Evolutionary conservation across 768 basidiomycete genomes (phyloP), one percentile per base, ranked within the genome.

Genomic region (Tricholoma furcatifolium): DNA sequence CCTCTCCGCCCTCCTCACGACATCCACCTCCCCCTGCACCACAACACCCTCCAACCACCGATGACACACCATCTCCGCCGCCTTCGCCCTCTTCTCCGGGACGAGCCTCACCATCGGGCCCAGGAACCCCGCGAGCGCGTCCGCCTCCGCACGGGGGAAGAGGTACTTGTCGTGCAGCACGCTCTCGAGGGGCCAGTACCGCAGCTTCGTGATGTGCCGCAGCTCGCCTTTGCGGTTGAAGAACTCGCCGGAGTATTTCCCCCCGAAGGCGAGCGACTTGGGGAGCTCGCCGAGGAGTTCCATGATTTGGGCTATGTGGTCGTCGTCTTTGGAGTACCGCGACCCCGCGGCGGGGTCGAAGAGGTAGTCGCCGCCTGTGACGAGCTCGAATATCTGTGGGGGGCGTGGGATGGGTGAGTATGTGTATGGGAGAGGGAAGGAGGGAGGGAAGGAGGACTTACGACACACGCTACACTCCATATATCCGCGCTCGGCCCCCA

Each of bases 221-320:
- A 98, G 83, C 71, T 98, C 95, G 52, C 80, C 95, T 81, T 88
- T 88, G n/a, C 94, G 84, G 59, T 87, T 98, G 75, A 99, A 98
- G 65, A 97, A 94, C 66, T 98, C 95, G 42, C 83, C 81, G 55
- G 86, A 88, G 73, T 97, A 98, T 67, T 95, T 98, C 21, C 96
- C 96, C 6, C 84, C 80, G 62, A 96, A 83, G 2, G 93, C 93
- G 38, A 98, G 64, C 84, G 85, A 1, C n/a, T n/a, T n/a, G n/a
- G 93, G 93, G 38, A 96, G 80, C 59, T 97, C 93, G 40, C 95
- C 96, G 65, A 98, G 76, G 10, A 98, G 79, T 72, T 99, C 96
- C 69, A 98, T 92, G 58, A 98, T 92, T 74, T 99, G 97, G 3
- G 97, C 96, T 55, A 98, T 92, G 64, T 99, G 95, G 65, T 93